Conservation (phyloP, 306 rosid genomes). For the Oemleria cerasiformis region DNA sequence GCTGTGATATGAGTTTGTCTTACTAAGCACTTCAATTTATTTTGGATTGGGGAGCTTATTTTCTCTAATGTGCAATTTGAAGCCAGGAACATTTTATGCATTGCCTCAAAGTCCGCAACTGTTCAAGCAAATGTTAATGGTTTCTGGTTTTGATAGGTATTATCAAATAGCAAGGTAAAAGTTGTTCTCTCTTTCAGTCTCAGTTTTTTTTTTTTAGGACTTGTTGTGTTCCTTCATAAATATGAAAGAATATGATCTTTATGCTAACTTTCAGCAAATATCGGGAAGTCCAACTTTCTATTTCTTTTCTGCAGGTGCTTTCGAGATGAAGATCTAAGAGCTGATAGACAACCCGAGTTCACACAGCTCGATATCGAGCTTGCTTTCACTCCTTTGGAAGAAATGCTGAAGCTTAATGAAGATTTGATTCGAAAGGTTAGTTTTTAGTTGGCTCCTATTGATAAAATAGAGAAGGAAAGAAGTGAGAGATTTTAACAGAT, state of each 20-base stretch:
- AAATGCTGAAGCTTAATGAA: conserved; percentile 85
- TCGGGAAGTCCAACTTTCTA: neutral
- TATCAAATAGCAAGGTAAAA: conserved; percentile 86
- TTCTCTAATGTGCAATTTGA: conserved; percentile 50
- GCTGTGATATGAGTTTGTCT: no score
- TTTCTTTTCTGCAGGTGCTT: conserved; percentile 61
- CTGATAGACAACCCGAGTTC: conserved; percentile 97
- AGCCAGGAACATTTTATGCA: conserved; percentile 98
- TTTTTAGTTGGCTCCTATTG: neutral
- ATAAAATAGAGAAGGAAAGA: neutral
- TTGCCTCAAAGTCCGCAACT: conserved; percentile 98
- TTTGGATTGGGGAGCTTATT: conserved; percentile 40
- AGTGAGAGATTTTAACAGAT: neutral
- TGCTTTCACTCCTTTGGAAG: conserved; percentile 89
- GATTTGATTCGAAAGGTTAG: conserved; percentile 88
- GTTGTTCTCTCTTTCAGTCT: no score
- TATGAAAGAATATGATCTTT: no score
- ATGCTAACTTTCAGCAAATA: neutral
- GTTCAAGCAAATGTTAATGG: conserved; percentile 98
- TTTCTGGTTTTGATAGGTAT: conserved; percentile 89
- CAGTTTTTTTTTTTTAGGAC: no score
- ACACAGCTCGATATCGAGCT: conserved; percentile 97
- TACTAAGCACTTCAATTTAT: conserved; percentile 22
- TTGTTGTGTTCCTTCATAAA: no score
- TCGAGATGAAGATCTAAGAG: conserved; percentile 95